Conservation (phyloP, 192 early-diverging fungal genomes). For the Powellomyces hirtus region DNA sequence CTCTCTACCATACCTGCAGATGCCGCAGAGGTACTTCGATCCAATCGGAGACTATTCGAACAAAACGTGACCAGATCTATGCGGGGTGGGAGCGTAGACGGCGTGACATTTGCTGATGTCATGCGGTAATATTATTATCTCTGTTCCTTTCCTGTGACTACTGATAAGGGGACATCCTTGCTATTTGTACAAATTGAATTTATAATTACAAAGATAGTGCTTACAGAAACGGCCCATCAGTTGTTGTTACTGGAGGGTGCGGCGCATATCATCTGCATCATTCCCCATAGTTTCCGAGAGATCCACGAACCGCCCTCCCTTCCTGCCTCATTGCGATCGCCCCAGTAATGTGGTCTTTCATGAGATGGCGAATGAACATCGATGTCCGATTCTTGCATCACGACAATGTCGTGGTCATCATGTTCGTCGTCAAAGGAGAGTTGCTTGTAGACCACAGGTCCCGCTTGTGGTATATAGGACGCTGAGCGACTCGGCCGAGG, state of each 20-base stretch:
- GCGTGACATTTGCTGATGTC: conserved; percentile 56
- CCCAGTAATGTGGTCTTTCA: conserved; percentile 6
- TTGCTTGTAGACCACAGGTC: conserved; percentile 20
- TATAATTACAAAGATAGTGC: too few species aligned
- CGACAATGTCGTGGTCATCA: conserved; percentile 13
- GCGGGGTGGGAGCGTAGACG: conserved; percentile 69
- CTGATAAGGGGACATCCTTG: too few species aligned
- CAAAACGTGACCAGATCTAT: conserved; percentile 74
- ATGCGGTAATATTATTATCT: too few species aligned
- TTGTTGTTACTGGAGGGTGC: neutral
- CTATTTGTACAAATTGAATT: too few species aligned
- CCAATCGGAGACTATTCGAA: conserved; percentile 69
- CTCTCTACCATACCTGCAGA: conserved; percentile 44
- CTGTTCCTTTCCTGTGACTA: too few species aligned
- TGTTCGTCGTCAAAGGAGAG: conserved; percentile 20
- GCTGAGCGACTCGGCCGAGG: neutral
- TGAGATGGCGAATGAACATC: conserved; percentile 9
- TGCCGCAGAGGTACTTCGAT: conserved; percentile 78
- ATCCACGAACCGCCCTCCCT: conserved; percentile 6
- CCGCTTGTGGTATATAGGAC: conserved; percentile 6
- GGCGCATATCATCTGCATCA: conserved; percentile 20
- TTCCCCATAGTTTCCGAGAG: neutral
- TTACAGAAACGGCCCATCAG: neutral
- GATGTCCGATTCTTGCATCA: conserved; percentile 10
- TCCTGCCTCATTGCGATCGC: neutral